phyloP scores from a whole-genome alignment of 1,284 basidiomycete species.

The Meira nashicola region DNA sequence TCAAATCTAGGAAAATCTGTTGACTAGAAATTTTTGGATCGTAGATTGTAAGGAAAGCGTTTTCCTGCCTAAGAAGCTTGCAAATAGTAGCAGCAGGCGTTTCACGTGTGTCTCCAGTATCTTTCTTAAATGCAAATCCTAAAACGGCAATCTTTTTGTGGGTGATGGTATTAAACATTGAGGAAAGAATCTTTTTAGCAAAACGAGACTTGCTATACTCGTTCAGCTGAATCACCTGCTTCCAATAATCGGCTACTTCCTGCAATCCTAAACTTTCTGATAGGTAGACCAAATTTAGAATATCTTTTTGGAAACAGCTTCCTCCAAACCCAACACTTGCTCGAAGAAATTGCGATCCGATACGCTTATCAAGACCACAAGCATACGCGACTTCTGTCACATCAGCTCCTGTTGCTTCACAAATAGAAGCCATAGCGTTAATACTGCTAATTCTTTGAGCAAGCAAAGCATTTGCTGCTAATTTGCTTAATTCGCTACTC shows the following conservation, averaged over 20 bases:
- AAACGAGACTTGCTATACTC: slow-evolving; percentile 52
- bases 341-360: slow-evolving; percentile 93
- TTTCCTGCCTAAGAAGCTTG: slow-evolving; percentile 86
- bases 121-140: slow-evolving; percentile 63
- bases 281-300: slow-evolving; percentile 90
- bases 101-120: slow-evolving; percentile 64
- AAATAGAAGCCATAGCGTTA: slow-evolving; percentile 96
- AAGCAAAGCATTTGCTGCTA: slow-evolving; percentile 97
- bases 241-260: slow-evolving; percentile 95
- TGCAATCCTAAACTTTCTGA: slow-evolving; percentile 88
- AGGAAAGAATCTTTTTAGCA: slow-evolving; percentile 56
- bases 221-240: slow-evolving; percentile 54
- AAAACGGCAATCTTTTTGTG: slow-evolving; percentile 93
- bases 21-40: slow-evolving; percentile 71
- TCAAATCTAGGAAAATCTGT: slow-evolving; percentile 59
- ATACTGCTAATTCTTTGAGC: slow-evolving; percentile 92
- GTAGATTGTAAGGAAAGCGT: slow-evolving; percentile 78
- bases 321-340: slow-evolving; percentile 93
- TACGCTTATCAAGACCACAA: slow-evolving; percentile 83
- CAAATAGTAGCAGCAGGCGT: slow-evolving; percentile 92
- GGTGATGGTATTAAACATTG: slow-evolving; percentile 95
- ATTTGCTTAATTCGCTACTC: slow-evolving; percentile 96
- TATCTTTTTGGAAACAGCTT: slow-evolving; percentile 85
- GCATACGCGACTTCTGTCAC: slow-evolving; percentile 96
- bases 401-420: slow-evolving; percentile 98